Evolutionary conservation across 2,329 filamentous ascomycete species (phyloP).

Genomic region (Sporothrix globosa): DNA sequence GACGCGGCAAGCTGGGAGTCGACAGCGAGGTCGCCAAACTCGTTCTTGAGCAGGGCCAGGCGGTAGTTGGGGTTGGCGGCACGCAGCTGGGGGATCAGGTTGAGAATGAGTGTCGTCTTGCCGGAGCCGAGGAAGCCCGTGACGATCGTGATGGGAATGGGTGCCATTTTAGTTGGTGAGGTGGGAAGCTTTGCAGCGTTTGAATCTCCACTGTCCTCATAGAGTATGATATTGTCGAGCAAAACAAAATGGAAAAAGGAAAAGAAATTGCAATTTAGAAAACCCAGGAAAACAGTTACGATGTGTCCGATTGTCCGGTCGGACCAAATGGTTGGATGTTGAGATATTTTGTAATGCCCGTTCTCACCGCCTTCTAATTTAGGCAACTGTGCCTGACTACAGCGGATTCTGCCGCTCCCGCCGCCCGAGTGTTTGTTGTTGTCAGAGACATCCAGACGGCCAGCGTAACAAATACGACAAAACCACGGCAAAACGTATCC

Average conservation of each 20-base stretch:
- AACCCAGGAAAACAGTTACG: too few relatives aligned
- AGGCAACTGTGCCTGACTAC: conserved; percentile 11
- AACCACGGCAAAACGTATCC: background rate
- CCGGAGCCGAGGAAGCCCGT: conserved; percentile 96
- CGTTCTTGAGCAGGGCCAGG: conserved; percentile 94
- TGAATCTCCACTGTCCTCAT: background rate
- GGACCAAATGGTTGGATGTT: conserved; percentile 20
- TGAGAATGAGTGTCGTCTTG: conserved; percentile 94
- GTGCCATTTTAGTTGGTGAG: conserved; percentile 53
- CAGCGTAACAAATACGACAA: background rate
- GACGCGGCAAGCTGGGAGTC: conserved; percentile 89
- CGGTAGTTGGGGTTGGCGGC: conserved; percentile 75
- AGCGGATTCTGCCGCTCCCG: conserved; percentile 23
- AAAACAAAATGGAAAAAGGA: background rate
- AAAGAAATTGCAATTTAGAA: background rate
- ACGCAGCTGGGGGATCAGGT: conserved; percentile 85
- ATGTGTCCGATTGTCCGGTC: background rate
- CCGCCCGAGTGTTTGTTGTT: background rate
- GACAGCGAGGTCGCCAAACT: conserved; percentile 92
- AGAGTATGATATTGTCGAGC: too few relatives aligned
- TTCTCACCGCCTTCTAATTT: conserved; percentile 22
- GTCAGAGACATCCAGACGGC: background rate
- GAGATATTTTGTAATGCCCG: conserved; percentile 15
- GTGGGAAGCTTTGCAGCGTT: too few relatives aligned
- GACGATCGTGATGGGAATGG: conserved; percentile 89